Conservation (phyloP, 305 asterid species). For the Withania somnifera region DNA sequence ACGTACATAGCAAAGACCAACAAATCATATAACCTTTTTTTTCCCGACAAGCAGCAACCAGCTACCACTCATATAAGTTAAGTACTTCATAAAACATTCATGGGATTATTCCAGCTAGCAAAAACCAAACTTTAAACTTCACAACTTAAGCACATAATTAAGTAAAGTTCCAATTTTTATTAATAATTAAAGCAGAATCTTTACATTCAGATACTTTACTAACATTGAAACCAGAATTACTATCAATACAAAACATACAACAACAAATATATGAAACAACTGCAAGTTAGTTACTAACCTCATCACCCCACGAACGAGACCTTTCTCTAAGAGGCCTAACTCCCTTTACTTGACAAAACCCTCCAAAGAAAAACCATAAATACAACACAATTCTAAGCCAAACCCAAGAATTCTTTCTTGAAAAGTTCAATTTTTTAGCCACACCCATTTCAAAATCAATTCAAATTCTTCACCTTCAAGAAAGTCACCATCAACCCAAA, state of each 20-base stretch:
- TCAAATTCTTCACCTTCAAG: conserved; percentile 28
- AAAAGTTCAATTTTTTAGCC: conserved; percentile 26
- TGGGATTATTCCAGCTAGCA: not conserved
- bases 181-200: not conserved
- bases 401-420: conserved; percentile 6
- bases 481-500: conserved; percentile 17
- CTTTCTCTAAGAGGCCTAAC: conserved; percentile 81
- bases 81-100: not conserved
- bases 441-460: conserved; percentile 44
- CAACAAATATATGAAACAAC: not conserved
- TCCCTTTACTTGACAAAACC: conserved; percentile 38
- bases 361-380: conserved; percentile 31
- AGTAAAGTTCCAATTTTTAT: not conserved
- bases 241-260: not conserved
- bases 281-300: conserved; percentile 36
- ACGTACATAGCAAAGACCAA: not conserved
- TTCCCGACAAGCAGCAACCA: not conserved
- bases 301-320: conserved; percentile 81
- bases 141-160: not conserved
- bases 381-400: conserved; percentile 31
- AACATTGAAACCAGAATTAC: not conserved
- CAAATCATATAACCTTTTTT: not conserved
- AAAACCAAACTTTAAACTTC: not conserved
- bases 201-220: not conserved
- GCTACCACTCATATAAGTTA: not conserved